phyloP scores from a whole-genome alignment of 345 rosid genomes.

The Euphorbia lathyris region DNA sequence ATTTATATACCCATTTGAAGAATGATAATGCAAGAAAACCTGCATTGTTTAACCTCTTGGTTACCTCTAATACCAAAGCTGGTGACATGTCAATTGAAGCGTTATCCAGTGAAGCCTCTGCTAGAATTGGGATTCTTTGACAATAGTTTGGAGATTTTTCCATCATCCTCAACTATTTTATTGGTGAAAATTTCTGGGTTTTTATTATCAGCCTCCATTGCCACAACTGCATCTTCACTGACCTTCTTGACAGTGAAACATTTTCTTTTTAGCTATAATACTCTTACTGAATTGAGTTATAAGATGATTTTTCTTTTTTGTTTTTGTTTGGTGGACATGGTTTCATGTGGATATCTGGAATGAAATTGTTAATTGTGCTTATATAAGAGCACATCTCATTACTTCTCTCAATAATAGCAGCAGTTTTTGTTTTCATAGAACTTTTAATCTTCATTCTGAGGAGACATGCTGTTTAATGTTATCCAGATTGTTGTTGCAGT shows the following conservation, averaged over 20 bases:
- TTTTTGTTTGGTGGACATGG: no score
- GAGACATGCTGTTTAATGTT: background rate
- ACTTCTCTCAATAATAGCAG: background rate
- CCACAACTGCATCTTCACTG: background rate
- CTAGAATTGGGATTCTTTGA: slow-evolving; percentile 30
- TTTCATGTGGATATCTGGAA: no score
- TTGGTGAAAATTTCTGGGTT: slow-evolving; percentile 20
- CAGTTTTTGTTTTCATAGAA: background rate
- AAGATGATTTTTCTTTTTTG: background rate
- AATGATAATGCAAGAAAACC: slow-evolving; percentile 51
- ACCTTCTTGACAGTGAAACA: background rate
- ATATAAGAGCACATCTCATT: background rate
- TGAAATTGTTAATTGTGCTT: no score
- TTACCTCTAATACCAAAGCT: slow-evolving; percentile 44
- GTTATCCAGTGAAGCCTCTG: slow-evolving; percentile 34
- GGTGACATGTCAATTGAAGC: slow-evolving; percentile 52
- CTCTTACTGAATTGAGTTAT: background rate
- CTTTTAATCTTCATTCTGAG: background rate
- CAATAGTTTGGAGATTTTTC: slow-evolving; percentile 48
- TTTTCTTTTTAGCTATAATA: background rate
- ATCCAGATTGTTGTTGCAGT: background rate
- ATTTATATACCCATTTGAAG: slow-evolving; percentile 25
- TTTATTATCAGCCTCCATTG: slow-evolving; percentile 10
- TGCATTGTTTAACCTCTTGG: slow-evolving; percentile 20
- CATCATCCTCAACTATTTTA: slow-evolving; percentile 39